These are phyloP conservation scores for Daldinia decipiens DNA, from an alignment of 495 filamentous ascomycete genomes.

Conservation along the genomic window DNA sequence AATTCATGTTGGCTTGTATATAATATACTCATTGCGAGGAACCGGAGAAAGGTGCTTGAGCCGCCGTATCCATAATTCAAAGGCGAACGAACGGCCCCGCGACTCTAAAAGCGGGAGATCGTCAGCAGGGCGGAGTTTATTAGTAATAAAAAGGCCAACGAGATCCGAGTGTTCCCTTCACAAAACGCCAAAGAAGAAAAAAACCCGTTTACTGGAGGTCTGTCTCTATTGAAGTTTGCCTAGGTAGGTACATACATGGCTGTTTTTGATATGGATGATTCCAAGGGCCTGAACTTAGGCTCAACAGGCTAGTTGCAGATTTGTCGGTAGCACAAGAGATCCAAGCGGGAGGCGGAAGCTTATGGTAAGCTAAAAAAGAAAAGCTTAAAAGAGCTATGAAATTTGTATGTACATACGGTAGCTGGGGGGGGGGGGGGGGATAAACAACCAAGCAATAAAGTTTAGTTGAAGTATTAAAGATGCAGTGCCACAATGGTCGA, in stretches of 20 bases:
- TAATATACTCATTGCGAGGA: constrained; percentile 30
- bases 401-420: too few species aligned
- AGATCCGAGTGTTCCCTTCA: not conserved
- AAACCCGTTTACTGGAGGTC: not conserved
- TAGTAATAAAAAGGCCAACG: constrained; percentile 24
- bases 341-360: not conserved
- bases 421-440: constrained; percentile 3
- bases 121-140: constrained; percentile 22
- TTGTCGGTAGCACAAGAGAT: not conserved
- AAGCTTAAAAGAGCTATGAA: not conserved
- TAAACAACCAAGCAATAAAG: constrained; percentile 3
- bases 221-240: not conserved
- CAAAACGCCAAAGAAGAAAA: not conserved
- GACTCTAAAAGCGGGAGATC: constrained; percentile 20
- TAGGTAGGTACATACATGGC: not conserved
- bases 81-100: constrained; percentile 4
- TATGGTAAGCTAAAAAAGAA: constrained; percentile 3
- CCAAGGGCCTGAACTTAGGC: not conserved
- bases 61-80: constrained; percentile 21
- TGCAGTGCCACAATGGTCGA: not conserved
- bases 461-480: not conserved
- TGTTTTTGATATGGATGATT: not conserved
- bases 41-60: constrained; percentile 10
- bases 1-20: constrained; percentile 35
- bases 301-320: not conserved